A percentile compares a stretch with the other conserved stretches of the same genome.
phyloP scores from a whole-genome alignment of 176 grass and related monocot species.

The Bolboschoenus planiculmis region DNA sequence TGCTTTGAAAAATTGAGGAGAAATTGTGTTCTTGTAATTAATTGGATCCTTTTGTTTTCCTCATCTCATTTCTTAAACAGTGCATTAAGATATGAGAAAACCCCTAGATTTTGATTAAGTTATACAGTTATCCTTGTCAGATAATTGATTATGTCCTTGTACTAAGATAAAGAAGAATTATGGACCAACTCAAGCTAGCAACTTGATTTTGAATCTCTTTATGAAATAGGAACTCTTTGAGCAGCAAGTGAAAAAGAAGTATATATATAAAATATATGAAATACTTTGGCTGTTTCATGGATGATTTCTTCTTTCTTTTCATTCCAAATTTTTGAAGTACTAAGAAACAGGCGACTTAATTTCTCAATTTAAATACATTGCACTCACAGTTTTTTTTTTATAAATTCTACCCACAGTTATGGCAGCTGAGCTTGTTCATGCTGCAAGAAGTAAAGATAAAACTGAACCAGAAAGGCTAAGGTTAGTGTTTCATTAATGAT shows the following conservation, averaged over 20 bases:
- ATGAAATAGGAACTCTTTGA: neutral
- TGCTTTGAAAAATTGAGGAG: neutral
- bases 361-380: neutral
- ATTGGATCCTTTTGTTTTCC: neutral
- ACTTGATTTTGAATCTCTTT: neutral
- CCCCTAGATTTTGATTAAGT: neutral
- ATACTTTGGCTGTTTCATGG: neutral
- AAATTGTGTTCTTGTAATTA: neutral
- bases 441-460: constrained; percentile 49
- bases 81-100: neutral
- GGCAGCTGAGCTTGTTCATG: constrained; percentile 68
- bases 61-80: neutral
- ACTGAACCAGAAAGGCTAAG: constrained; percentile 80
- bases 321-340: neutral
- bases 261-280: neutral
- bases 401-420: too few relatives aligned
- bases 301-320: neutral
- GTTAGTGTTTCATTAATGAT: constrained; percentile 37
- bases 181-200: neutral
- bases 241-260: neutral
- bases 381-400: too few relatives aligned
- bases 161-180: neutral
- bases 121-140: neutral
- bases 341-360: neutral
- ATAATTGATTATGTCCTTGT: neutral